A percentile compares a stretch with the other conserved stretches of the same genome.
These are phyloP conservation scores for Aspergillus japonicus DNA, from an alignment of 2,329 filamentous ascomycete genomes.

Conservation along the genomic window DNA sequence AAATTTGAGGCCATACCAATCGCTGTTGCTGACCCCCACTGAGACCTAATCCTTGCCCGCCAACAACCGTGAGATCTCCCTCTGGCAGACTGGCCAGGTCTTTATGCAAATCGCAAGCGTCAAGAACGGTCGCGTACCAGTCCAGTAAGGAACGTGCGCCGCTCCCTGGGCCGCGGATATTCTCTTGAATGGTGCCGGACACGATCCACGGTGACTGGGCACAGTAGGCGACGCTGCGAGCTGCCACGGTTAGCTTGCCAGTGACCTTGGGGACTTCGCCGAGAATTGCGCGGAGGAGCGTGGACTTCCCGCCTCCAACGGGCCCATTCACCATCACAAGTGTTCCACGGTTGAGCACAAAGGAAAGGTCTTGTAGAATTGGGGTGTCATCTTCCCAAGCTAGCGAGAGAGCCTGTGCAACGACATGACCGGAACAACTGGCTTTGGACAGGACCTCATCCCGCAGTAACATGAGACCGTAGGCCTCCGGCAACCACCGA, in stretches of 20 bases:
- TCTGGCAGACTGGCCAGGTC: not conserved
- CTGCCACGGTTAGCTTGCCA: not conserved
- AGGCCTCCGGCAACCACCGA: too few relatives aligned
- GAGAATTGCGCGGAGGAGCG: not conserved
- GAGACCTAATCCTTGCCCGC: not conserved
- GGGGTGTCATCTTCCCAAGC: not conserved
- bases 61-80: not conserved
- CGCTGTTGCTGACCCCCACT: constrained; percentile 4
- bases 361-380: not conserved
- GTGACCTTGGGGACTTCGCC: not conserved
- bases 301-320: constrained; percentile 10
- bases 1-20: not conserved
- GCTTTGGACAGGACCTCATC: too few relatives aligned
- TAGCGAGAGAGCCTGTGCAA: too few relatives aligned
- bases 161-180: not conserved
- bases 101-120: not conserved
- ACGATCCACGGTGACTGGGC: constrained; percentile 4
- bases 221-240: not conserved
- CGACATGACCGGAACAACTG: too few relatives aligned
- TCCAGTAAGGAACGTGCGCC: not conserved
- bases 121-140: not conserved
- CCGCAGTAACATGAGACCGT: too few relatives aligned
- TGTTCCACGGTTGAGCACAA: not conserved
- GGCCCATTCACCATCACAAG: constrained; percentile 1
- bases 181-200: constrained; percentile 1